A percentile compares a stretch with the other conserved stretches of the same genome.
Conservation (phyloP, 2,329 filamentous ascomycete genomes). For the Didymella sp. region DNA sequence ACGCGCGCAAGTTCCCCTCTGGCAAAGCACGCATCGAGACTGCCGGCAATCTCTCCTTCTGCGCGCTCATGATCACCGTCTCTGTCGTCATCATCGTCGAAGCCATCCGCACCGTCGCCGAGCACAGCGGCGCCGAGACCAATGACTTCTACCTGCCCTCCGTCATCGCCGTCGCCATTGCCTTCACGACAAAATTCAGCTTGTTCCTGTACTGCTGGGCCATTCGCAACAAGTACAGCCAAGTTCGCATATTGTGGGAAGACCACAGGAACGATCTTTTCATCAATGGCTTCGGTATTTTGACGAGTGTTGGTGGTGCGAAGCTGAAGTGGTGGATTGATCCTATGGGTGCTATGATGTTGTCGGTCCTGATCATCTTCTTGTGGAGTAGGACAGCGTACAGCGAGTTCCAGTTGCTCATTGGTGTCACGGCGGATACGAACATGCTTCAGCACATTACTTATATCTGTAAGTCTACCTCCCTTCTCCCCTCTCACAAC, state of each 20-base stretch:
- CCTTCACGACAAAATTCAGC: slow-evolving; percentile 81
- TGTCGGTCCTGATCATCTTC: slow-evolving; percentile 77
- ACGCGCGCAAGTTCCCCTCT: slow-evolving; percentile 84
- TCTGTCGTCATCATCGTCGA: slow-evolving; percentile 93
- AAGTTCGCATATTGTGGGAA: slow-evolving; percentile 92
- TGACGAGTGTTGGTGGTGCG: slow-evolving; percentile 88
- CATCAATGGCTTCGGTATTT: slow-evolving; percentile 91
- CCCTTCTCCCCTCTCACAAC: neutral
- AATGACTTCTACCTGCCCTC: slow-evolving; percentile 80
- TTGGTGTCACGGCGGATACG: slow-evolving; percentile 86
- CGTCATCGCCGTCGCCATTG: slow-evolving; percentile 82
- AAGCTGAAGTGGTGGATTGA: slow-evolving; percentile 96
- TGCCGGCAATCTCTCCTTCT: slow-evolving; percentile 94
- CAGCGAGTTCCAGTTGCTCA: slow-evolving; percentile 86
- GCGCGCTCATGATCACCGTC: slow-evolving; percentile 92
- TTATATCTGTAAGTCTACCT: slow-evolving; percentile 71
- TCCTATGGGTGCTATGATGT: slow-evolving; percentile 84
- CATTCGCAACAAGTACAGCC: slow-evolving; percentile 86
- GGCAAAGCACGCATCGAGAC: slow-evolving; percentile 95
- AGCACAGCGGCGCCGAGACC: slow-evolving; percentile 52
- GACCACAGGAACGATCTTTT: slow-evolving; percentile 97
- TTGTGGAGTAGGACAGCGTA: slow-evolving; percentile 89
- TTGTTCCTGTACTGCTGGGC: slow-evolving; percentile 94
- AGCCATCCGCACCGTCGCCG: slow-evolving; percentile 73
- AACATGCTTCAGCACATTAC: slow-evolving; percentile 92